A percentile compares a stretch with the other conserved stretches of the same genome.
Evolutionary conservation across 192 early-diverging fungal species (phyloP).

Genomic region (Fimicolochytrium jonesii): DNA sequence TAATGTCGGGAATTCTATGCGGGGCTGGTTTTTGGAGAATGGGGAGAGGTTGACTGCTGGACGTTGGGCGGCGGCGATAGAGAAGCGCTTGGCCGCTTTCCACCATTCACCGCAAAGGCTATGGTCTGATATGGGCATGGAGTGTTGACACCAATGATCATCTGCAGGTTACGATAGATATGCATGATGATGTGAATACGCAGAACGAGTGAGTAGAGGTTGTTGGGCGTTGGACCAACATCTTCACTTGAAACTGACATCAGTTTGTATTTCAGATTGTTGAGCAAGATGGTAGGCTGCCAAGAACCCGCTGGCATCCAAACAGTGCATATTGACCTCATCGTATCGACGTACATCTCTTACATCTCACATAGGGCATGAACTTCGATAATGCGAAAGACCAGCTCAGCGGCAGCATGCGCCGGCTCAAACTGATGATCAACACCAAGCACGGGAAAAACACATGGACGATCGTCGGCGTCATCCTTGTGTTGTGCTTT

Average conservation of each 20-base stretch:
- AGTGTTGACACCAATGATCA: too few relatives aligned
- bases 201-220: conserved; percentile 12
- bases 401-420: conserved; percentile 1
- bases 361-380: not conserved
- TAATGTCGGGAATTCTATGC: too few relatives aligned
- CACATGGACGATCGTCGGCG: conserved; percentile 3
- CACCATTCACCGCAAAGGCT: too few relatives aligned
- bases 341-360: not conserved
- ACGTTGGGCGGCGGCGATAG: too few relatives aligned
- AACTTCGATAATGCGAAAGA: conserved; percentile 1
- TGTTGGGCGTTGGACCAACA: too few relatives aligned
- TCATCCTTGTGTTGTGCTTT: not conserved
- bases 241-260: too few relatives aligned
- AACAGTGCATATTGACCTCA: not conserved
- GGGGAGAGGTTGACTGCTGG: too few relatives aligned
- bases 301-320: too few relatives aligned
- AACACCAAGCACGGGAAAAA: not conserved
- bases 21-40: too few relatives aligned
- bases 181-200: conserved; percentile 13
- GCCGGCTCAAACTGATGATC: conserved; percentile 1
- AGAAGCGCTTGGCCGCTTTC: too few relatives aligned
- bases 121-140: too few relatives aligned
- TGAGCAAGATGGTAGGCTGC: conserved; percentile 4
- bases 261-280: too few relatives aligned
- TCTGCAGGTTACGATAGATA: conserved; percentile 7